phyloP scores from a whole-genome alignment of 192 early-diverging fungal genomes.

The Podochytrium sp. region DNA sequence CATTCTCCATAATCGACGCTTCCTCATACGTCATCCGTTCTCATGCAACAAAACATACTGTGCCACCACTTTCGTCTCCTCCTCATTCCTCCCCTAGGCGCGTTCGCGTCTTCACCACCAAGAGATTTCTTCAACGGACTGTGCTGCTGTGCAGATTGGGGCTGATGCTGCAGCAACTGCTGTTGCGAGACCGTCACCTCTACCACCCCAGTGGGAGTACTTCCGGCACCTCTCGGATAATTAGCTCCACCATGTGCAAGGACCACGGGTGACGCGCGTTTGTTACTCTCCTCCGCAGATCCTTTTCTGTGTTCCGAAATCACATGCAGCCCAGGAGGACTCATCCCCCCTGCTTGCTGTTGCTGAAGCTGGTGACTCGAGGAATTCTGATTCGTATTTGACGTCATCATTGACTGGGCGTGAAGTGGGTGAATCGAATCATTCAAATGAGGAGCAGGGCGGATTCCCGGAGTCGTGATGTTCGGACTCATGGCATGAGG shows the following conservation, averaged over 20 bases:
- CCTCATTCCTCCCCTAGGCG: constrained; percentile 14
- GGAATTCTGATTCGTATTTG: neutral
- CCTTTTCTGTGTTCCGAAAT: too few species aligned
- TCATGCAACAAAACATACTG: neutral
- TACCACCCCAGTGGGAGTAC: neutral
- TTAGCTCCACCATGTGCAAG: neutral
- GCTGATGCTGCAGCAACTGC: neutral
- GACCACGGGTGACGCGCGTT: neutral
- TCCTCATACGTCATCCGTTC: neutral
- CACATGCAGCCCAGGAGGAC: too few species aligned
- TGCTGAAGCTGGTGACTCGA: neutral
- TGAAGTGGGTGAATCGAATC: constrained; percentile 20
- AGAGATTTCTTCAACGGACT: neutral
- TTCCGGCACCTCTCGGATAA: neutral
- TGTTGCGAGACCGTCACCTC: neutral
- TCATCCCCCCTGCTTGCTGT: too few species aligned
- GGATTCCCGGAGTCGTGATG: neutral
- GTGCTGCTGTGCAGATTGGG: neutral
- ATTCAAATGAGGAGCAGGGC: neutral
- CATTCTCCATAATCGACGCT: too few species aligned
- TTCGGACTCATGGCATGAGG: neutral
- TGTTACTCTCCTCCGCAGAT: neutral
- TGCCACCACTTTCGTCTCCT: constrained; percentile 5
- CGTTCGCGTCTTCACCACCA: neutral
- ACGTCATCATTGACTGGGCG: constrained; percentile 1